Conservation (phyloP, 208 protist species). For the Trypanosoma scelopori region DNA sequence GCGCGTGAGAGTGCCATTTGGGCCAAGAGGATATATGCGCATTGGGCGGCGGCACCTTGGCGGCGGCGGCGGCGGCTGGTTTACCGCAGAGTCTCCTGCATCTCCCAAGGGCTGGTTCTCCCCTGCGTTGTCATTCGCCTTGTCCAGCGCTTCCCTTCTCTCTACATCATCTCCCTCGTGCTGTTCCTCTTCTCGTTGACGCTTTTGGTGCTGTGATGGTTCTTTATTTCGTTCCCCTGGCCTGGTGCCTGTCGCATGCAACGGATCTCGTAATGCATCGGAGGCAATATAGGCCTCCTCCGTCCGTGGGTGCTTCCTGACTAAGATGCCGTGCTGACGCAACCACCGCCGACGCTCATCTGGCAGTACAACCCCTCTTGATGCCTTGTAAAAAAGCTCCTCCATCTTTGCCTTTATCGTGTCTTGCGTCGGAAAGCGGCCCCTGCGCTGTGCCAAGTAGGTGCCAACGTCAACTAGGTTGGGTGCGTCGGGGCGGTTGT, state of each 20-base stretch:
- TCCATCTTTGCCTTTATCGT: constrained; percentile 74
- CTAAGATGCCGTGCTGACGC: constrained; percentile 74
- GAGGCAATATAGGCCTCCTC: constrained; percentile 54
- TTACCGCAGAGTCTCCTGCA: no score
- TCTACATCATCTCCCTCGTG: not conserved
- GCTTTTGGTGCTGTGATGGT: constrained; percentile 3
- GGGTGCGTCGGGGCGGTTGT: constrained; percentile 82
- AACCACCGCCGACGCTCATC: constrained; percentile 84
- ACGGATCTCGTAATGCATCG: constrained; percentile 30
- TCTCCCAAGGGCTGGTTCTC: no score
- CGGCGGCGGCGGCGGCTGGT: not conserved
- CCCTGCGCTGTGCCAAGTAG: constrained; percentile 71
- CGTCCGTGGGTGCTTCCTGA: constrained; percentile 64
- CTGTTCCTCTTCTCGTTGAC: not conserved
- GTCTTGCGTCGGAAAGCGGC: constrained; percentile 82
- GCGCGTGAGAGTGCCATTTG: constrained; percentile 67
- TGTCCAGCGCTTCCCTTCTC: not conserved
- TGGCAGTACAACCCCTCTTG: constrained; percentile 67
- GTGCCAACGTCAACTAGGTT: constrained; percentile 62
- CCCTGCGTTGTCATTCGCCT: not conserved
- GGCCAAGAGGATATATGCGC: constrained; percentile 58
- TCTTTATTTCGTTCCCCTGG: not conserved
- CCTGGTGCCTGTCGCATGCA: constrained; percentile 2
- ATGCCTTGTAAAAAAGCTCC: constrained; percentile 86
- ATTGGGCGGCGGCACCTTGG: constrained; percentile 16